phyloP scores from a whole-genome alignment of 1,139 yeast genomes.

The Protomyces inundatus region DNA sequence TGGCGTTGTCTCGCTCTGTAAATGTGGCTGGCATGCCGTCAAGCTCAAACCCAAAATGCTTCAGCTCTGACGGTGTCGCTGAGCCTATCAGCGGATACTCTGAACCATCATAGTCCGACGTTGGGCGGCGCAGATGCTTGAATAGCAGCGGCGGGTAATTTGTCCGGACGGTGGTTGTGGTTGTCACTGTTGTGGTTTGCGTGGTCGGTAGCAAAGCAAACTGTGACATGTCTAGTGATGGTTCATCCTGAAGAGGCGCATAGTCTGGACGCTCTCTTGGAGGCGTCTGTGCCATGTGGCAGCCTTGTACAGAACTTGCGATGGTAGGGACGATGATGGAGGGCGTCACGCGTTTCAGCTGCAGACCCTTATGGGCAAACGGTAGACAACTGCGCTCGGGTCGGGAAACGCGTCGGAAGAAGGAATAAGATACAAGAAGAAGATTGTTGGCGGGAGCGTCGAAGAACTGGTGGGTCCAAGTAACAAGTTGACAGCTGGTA shows the following conservation, averaged over 20 bases:
- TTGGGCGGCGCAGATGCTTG: conserved; percentile 27
- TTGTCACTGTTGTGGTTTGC: conserved; percentile 32
- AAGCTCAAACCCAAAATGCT: conserved; percentile 35
- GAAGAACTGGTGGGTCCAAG: too few relatives aligned
- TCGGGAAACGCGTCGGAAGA: too few relatives aligned
- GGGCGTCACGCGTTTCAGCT: too few relatives aligned
- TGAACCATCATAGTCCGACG: conserved; percentile 23
- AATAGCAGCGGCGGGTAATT: conserved; percentile 32
- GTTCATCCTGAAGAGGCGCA: neutral
- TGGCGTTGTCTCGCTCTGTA: conserved; percentile 27
- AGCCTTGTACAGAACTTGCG: too few relatives aligned
- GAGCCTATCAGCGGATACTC: conserved; percentile 37
- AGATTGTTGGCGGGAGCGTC: too few relatives aligned
- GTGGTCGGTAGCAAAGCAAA: conserved; percentile 32
- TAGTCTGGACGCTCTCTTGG: neutral
- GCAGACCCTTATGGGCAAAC: too few relatives aligned
- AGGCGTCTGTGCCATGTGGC: neutral
- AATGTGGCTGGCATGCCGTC: conserved; percentile 33
- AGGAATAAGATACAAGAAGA: too few relatives aligned
- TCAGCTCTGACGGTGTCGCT: conserved; percentile 37
- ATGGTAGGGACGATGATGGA: too few relatives aligned
- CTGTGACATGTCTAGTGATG: neutral
- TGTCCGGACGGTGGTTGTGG: conserved; percentile 34
- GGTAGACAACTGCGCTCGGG: too few relatives aligned
- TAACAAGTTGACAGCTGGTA: too few relatives aligned